Evolutionary conservation across 495 filamentous ascomycete genomes (phyloP), one percentile per base, ranked within the genome.

Genomic region (Aspergillus diversus): DNA sequence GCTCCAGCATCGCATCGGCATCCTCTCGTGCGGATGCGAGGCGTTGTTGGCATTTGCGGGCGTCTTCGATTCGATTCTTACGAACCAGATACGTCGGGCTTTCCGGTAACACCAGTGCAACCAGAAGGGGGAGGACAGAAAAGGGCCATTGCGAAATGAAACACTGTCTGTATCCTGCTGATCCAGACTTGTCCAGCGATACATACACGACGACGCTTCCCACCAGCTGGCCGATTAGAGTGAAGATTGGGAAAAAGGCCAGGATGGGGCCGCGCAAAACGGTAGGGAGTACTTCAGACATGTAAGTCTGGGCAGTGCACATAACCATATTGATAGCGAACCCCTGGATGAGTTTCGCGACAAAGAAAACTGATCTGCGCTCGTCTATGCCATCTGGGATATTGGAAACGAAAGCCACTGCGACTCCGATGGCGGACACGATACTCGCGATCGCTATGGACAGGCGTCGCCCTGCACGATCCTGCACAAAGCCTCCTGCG

Each of bases 21-120:
- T 75, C 52, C 1, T 58, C 39, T 0, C 51, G 4, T 0, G 8
- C 1, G 0, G 63, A 68, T 21, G 69, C 60, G 0, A 78, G 67
- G 8, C 66, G 71, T 5, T 48, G 34, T 46, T 73, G 71, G 5
- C 66, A 0, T 59, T 57, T 33, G 56, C 83, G 83, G 0, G 88
- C 89, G 69, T 88, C 88, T 0, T 79, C 78, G 61, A 88, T 81
- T 32, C 87, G 85, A 48, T 79, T 74, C 64, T 88, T 85, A 63
- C 91, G 84, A 17, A 89, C 73, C 1, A 92, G 78, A 84, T 89
- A 92, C 64, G 89, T 82, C 0, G 90, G 90, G 5, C 88, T 91
- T 76, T 90, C 91, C 1, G 90, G 90, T 83, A 93, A 78, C 69
- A 90, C 87, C 16, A 87, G 63, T 70, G 90, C 89, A 27, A 89